Percentiles rank a stretch among this genome's conserved stretches.
Evolutionary conservation across 2,329 filamentous ascomycete genomes (phyloP).

Genomic region (Fonsecaea pugnacius): DNA sequence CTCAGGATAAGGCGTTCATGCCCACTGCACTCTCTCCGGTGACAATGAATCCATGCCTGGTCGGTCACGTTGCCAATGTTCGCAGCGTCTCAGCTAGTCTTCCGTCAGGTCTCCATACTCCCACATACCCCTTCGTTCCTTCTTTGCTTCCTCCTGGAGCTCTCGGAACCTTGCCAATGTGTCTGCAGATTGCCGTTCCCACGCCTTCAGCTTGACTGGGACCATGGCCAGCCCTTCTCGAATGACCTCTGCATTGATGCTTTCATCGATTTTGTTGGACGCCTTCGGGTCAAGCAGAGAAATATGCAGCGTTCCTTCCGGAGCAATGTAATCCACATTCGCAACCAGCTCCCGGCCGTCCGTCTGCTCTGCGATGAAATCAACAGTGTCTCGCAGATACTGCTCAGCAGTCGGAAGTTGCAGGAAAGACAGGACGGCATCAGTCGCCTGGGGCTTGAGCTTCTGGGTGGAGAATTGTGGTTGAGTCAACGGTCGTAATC

Average conservation of each 20-base stretch:
- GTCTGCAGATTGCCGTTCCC: constrained; percentile 78
- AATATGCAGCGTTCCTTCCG: constrained; percentile 81
- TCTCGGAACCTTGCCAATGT: constrained; percentile 73
- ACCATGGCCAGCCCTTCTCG: constrained; percentile 87
- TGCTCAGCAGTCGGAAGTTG: constrained; percentile 82
- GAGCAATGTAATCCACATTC: constrained; percentile 82
- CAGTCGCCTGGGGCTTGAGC: constrained; percentile 83
- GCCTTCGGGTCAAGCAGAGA: constrained; percentile 81
- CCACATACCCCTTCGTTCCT: constrained; percentile 85
- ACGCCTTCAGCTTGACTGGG: constrained; percentile 84
- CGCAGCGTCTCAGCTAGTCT: constrained; percentile 59
- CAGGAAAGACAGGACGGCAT: constrained; percentile 84
- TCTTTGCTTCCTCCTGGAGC: constrained; percentile 78
- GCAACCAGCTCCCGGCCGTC: constrained; percentile 80
- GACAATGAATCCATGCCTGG: neutral
- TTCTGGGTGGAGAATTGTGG: constrained; percentile 78
- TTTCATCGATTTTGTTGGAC: constrained; percentile 69
- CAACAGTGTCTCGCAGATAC: constrained; percentile 80
- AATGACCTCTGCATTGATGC: constrained; percentile 86
- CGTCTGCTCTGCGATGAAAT: constrained; percentile 74
- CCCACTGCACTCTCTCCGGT: neutral
- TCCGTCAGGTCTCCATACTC: constrained; percentile 97
- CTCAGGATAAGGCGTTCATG: neutral
- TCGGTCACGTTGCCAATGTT: neutral
- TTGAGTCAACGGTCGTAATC: constrained; percentile 78